Conservation (phyloP, 2,329 filamentous ascomycete genomes). For the Cercospora zeae-maydis region DNA sequence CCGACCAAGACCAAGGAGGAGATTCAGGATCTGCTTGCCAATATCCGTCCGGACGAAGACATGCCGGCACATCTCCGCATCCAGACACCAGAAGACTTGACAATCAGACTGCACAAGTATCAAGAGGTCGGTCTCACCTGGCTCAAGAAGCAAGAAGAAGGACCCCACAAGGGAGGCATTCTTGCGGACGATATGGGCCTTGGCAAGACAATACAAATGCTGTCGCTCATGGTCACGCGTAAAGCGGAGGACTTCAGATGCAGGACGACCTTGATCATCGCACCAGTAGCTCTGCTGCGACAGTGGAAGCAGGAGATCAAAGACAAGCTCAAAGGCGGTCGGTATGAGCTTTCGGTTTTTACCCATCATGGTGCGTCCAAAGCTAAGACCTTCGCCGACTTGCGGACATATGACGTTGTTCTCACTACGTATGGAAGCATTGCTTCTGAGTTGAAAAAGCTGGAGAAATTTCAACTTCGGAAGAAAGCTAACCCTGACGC, state of each 20-base stretch:
- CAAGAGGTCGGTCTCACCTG: constrained; percentile 75
- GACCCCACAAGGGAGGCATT: constrained; percentile 70
- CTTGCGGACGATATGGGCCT: constrained; percentile 79
- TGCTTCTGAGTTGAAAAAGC: constrained; percentile 62
- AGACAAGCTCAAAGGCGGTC: constrained; percentile 59
- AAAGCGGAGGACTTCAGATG: constrained; percentile 56
- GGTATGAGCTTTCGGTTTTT: constrained; percentile 60
- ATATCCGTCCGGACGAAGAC: constrained; percentile 67
- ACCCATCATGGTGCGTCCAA: constrained; percentile 64
- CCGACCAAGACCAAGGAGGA: constrained; percentile 59
- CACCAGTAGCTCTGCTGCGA: constrained; percentile 72
- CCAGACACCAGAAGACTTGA: constrained; percentile 66
- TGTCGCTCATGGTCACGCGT: constrained; percentile 70
- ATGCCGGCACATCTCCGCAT: constrained; percentile 56
- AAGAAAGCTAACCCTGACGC: constrained; percentile 45
- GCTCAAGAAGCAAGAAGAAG: constrained; percentile 71
- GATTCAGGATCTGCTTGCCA: constrained; percentile 65
- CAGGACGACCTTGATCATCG: constrained; percentile 78
- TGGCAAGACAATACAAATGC: constrained; percentile 78
- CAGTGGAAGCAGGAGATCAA: constrained; percentile 83
- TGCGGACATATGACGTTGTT: constrained; percentile 68
- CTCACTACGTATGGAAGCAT: constrained; percentile 76
- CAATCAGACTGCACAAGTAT: constrained; percentile 69
- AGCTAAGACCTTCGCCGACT: constrained; percentile 56
- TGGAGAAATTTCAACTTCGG: constrained; percentile 51